Base-by-base conservation (phyloP, 805 yeast species). In the Clavispora asparagi region DNA sequence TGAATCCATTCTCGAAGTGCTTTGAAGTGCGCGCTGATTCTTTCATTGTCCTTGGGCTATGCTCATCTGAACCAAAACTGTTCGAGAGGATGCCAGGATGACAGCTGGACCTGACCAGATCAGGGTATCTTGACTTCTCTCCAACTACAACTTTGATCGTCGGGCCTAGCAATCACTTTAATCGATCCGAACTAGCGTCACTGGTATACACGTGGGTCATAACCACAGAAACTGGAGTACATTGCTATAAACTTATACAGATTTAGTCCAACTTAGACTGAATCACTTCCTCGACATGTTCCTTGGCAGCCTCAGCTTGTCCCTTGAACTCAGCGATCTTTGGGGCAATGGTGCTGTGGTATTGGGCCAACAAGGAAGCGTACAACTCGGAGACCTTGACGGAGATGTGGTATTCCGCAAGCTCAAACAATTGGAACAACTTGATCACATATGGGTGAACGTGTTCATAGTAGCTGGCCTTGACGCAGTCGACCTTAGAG, bases 361-460 rank as follows among this genome's bases (percentile, higher is more conserved):
- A 63, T 35, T 57, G 56, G 32, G 42, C 55, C 37, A 55, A 45
- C n/a, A 50, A 55, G 47, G 55, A 47, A 17, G 45, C 53, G 45
- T 59, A 62, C 17, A 56, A 46, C 12, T 53, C 46, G 33, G 50
- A 28, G 11, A 58, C 37, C 25, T 62, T 57, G 40, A 61, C 66
- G 44, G 62, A 61, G 35, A 58, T 62, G 33, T 66, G 59, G 40
- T 54, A 53, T 55, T 72, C 76, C 37, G 55, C 54, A 41, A 63
- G 39, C 54, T 70, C 76, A 41, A 71, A 54, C 40, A 50, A 56
- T 52, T 64, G 58, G 57, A 62, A 71, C 9, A 67, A 30, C 54
- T 67, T 58, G 41, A 60, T 42, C 45, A 68, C 64, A 39, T 49
- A 51, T 32, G 75, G 74, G 45, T 58, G 51, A 40, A 62, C 64